Percentiles rank a stretch among this genome's conserved stretches.
phyloP scores from a whole-genome alignment of 2,329 filamentous ascomycete genomes.

The Macrophomina tecta region DNA sequence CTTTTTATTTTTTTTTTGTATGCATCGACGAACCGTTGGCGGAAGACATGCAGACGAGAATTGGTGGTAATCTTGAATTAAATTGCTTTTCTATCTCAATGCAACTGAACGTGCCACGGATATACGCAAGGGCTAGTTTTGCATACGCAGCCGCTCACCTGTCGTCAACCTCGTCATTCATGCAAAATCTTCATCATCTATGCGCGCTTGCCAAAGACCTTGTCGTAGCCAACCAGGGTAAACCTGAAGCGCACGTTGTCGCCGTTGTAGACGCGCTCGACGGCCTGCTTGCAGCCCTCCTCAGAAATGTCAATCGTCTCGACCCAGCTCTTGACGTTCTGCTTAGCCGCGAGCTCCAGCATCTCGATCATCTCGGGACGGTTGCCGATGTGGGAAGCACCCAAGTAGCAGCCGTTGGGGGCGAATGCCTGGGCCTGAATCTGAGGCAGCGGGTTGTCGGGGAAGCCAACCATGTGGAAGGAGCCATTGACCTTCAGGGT shows the following conservation, averaged over 20 bases:
- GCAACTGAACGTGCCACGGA: slow-evolving; percentile 3
- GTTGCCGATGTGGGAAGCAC: slow-evolving; percentile 58
- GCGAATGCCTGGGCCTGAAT: slow-evolving; percentile 78
- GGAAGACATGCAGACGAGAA: too few species aligned
- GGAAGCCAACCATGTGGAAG: slow-evolving; percentile 81
- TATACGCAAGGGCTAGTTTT: background rate
- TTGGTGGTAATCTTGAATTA: background rate
- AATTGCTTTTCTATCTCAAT: slow-evolving; percentile 23
- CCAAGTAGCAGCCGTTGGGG: slow-evolving; percentile 68
- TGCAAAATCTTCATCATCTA: background rate
- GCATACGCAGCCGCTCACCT: background rate
- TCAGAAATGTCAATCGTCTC: slow-evolving; percentile 75
- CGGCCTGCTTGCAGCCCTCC: slow-evolving; percentile 71
- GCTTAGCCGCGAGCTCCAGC: slow-evolving; percentile 57
- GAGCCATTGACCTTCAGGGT: slow-evolving; percentile 81
- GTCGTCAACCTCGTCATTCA: slow-evolving; percentile 23
- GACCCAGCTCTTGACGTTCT: slow-evolving; percentile 61
- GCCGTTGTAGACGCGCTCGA: slow-evolving; percentile 68
- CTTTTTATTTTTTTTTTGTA: background rate
- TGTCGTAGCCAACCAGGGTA: slow-evolving; percentile 71
- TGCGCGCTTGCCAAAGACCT: slow-evolving; percentile 63
- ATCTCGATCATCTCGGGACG: slow-evolving; percentile 58
- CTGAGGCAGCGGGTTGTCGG: slow-evolving; percentile 74
- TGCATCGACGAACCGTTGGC: too few species aligned
- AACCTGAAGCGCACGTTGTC: slow-evolving; percentile 76